phyloP scores from a whole-genome alignment of 106 monocot species.

The Posidonia australis region DNA sequence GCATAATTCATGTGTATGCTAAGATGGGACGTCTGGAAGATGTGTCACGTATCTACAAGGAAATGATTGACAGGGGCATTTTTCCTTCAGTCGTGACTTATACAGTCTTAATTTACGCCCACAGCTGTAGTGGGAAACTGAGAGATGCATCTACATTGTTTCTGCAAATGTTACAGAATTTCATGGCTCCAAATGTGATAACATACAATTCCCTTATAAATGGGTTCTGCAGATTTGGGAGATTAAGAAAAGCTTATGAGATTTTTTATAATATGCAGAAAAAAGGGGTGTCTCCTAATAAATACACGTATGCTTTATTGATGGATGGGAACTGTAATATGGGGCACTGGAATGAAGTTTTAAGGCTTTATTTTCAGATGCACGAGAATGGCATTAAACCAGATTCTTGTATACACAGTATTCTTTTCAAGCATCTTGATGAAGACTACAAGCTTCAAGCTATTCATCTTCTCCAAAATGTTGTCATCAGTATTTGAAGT shows the following conservation, averaged over 20 bases:
- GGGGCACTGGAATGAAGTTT: slow-evolving; percentile 56
- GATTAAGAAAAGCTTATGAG: slow-evolving; percentile 42
- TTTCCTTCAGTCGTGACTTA: slow-evolving; percentile 73
- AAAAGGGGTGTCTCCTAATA: slow-evolving; percentile 64
- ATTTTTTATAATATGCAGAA: slow-evolving; percentile 63
- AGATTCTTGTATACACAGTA: slow-evolving; percentile 45
- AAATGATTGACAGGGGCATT: slow-evolving; percentile 39
- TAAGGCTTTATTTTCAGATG: slow-evolving; percentile 64
- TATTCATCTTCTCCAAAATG: slow-evolving; percentile 38
- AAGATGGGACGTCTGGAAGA: slow-evolving; percentile 32
- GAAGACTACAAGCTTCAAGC: slow-evolving; percentile 27
- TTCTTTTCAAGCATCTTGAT: slow-evolving; percentile 53
- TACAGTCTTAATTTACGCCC: slow-evolving; percentile 69
- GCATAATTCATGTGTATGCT: slow-evolving; percentile 76
- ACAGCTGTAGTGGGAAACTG: slow-evolving; percentile 42
- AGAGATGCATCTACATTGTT: slow-evolving; percentile 36
- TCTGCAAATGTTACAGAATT: slow-evolving; percentile 32
- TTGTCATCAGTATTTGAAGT: slow-evolving; percentile 28
- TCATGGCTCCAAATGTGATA: slow-evolving; percentile 55
- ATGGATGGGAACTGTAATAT: slow-evolving; percentile 56
- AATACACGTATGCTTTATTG: slow-evolving; percentile 72
- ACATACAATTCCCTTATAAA: slow-evolving; percentile 86
- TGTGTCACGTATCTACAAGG: slow-evolving; percentile 28
- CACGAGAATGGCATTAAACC: slow-evolving; percentile 46
- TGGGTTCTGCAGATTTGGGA: slow-evolving; percentile 49